These are phyloP conservation scores for Endotrypanum monterogeii DNA, from an alignment of 208 protist genomes.

Conservation along the genomic window DNA sequence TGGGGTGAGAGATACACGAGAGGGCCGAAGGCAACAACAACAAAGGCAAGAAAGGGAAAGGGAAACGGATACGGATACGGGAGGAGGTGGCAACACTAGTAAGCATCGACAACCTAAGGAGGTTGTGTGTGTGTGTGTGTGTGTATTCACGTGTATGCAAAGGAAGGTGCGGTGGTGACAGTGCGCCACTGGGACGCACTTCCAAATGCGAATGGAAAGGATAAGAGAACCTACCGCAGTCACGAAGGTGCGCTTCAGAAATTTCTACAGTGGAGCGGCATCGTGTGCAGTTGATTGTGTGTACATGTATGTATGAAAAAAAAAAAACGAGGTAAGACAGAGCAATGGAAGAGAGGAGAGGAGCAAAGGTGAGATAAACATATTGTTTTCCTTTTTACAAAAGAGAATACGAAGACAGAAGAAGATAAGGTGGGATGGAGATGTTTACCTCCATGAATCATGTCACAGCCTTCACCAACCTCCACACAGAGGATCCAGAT, in stretches of 20 bases:
- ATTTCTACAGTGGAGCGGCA: background rate
- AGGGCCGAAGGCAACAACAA: no score
- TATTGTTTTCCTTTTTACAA: no score
- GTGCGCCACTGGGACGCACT: background rate
- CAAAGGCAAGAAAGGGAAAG: background rate
- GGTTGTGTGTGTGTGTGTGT: conserved; percentile 7
- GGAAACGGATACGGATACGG: background rate
- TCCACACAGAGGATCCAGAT: no score
- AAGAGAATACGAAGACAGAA: background rate
- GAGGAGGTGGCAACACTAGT: no score
- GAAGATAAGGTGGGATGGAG: background rate
- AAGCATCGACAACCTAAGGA: no score
- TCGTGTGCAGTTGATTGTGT: no score
- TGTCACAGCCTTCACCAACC: no score
- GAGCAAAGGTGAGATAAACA: no score
- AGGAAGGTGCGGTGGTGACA: background rate
- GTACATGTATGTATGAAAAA: no score
- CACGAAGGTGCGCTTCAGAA: background rate
- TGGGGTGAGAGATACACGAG: no score
- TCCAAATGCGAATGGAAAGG: background rate
- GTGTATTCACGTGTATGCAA: background rate
- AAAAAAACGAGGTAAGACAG: conserved; percentile 1
- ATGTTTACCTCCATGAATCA: background rate
- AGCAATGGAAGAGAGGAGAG: background rate
- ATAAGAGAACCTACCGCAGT: background rate